These are phyloP conservation scores for Lizonia empirigonia DNA, from an alignment of 2,329 filamentous ascomycete species.

Conservation along the genomic window DNA sequence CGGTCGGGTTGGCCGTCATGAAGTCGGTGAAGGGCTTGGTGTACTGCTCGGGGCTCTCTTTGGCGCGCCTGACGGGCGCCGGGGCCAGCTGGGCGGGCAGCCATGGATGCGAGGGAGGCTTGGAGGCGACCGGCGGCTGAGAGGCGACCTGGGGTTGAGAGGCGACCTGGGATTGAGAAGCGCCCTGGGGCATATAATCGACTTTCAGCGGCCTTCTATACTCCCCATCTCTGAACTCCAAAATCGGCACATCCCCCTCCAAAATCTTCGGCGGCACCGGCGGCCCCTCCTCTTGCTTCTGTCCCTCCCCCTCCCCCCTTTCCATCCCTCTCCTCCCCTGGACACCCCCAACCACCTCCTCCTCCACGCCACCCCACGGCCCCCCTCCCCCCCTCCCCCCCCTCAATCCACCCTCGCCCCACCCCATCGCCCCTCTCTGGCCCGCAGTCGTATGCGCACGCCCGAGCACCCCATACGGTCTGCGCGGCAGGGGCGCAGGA, in stretches of 20 bases:
- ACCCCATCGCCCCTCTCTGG: too few relatives aligned
- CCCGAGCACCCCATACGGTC: slow-evolving; percentile 32
- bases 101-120: slow-evolving; percentile 28
- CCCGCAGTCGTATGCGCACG: slow-evolving; percentile 41
- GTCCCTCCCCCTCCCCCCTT: background rate
- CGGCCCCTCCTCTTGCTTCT: slow-evolving; percentile 34
- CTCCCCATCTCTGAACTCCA: slow-evolving; percentile 15
- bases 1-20: slow-evolving; percentile 85
- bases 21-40: slow-evolving; percentile 87
- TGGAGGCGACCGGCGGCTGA: slow-evolving; percentile 5
- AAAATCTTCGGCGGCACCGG: slow-evolving; percentile 48
- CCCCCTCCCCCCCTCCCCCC: too few relatives aligned
- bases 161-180: too few relatives aligned
- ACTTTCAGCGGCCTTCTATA: too few relatives aligned
- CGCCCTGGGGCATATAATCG: too few relatives aligned
- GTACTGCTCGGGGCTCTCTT: slow-evolving; percentile 56
- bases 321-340: too few relatives aligned
- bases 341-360: too few relatives aligned
- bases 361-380: too few relatives aligned
- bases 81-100: slow-evolving; percentile 16
- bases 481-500: slow-evolving; percentile 39
- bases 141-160: too few relatives aligned
- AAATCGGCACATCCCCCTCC: slow-evolving; percentile 20
- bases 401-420: too few relatives aligned
- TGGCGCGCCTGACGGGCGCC: slow-evolving; percentile 23